Evolutionary conservation across 108 stramenopile species (phyloP), one percentile per base, ranked within the genome.

Genomic region (Nitzschia palea): DNA sequence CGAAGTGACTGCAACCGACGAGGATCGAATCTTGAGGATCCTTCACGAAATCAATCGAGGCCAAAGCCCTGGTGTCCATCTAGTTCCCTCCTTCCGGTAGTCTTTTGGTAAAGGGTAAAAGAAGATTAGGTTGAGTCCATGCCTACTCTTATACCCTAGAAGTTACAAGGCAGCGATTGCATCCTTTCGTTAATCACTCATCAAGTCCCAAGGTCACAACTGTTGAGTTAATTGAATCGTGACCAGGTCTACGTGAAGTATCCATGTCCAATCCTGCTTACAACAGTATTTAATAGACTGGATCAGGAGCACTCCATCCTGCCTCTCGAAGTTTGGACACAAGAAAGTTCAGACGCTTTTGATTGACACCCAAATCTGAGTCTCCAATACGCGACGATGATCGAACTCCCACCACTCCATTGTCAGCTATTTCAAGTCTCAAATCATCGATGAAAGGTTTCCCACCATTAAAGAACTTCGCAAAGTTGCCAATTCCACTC

Each of bases 361-460:
- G 74, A 69, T 95, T 95, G 29, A 95, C 90, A 27, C 89, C 90
- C 17, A 95, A 86, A 54, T 95, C 93, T 33, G 80, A 82, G 44
- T 91, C 90, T 20, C 93, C 93, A n/a, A 91, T 68, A 12, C 93
- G 79, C 54, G 81, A 83, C 3, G 79, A 57, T 28, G 81, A 83
- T n/a, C 77, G 56, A 14, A 89, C 81, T 45, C 78, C 66, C 27
- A 90, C 89, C 1, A 54, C 60, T 12, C 80, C 86, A 42, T 67
- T 78, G 42, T 73, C 77, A 5, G 55, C 65, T 32, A 88, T 69
- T 44, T 83, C 80, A 32, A 95, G 57, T 23, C 77, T 73, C 54
- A 95, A 67, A 73, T 95, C 93, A 66, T 95, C 93, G 0, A 88
- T 72, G 62, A 91, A 95, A 17, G 93, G 90, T 45, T 87, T 91